A percentile compares a stretch with the other conserved stretches of the same genome.
These are phyloP conservation scores for Boletus subparvulus DNA, from an alignment of 768 basidiomycete genomes.

Conservation along the genomic window DNA sequence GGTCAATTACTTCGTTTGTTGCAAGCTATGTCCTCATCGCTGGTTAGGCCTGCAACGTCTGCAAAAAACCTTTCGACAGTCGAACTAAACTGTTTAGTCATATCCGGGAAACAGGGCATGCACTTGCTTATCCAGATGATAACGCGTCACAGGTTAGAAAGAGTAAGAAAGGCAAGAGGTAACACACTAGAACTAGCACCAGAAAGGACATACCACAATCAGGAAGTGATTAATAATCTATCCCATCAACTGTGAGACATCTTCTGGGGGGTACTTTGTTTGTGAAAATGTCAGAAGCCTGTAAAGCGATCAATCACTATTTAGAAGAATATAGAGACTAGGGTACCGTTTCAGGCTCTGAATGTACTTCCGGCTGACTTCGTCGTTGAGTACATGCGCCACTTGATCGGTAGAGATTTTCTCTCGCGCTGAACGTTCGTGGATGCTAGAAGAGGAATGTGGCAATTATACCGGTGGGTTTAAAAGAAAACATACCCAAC, in stretches of 20 bases:
- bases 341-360: slow-evolving; percentile 92
- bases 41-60: slow-evolving; percentile 62
- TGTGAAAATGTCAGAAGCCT: slow-evolving; percentile 95
- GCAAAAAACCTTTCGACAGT: slow-evolving; percentile 59
- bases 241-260: slow-evolving; percentile 92
- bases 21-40: slow-evolving; percentile 8
- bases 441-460: slow-evolving; percentile 58
- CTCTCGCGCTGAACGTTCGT: slow-evolving; percentile 96
- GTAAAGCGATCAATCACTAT: slow-evolving; percentile 9
- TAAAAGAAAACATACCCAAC: slow-evolving; percentile 69
- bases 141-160: slow-evolving; percentile 35
- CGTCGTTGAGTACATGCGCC: slow-evolving; percentile 97
- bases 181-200: slow-evolving; percentile 6
- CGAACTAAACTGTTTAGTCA: slow-evolving; percentile 76
- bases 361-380: slow-evolving; percentile 98
- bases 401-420: slow-evolving; percentile 98
- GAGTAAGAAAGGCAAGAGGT: slow-evolving; percentile 31
- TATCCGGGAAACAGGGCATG: slow-evolving; percentile 70
- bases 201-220: slow-evolving; percentile 8
- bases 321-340: not conserved
- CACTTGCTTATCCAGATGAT: slow-evolving; percentile 43
- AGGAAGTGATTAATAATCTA: slow-evolving; percentile 30
- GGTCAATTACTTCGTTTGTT: slow-evolving; percentile 7
- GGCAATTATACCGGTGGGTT: not conserved
- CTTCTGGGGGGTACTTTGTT: slow-evolving; percentile 92